Percentiles rank a stretch among this genome's conserved stretches.
Conservation (phyloP, 2,329 filamentous ascomycete genomes). For the Sporothrix luriei region DNA sequence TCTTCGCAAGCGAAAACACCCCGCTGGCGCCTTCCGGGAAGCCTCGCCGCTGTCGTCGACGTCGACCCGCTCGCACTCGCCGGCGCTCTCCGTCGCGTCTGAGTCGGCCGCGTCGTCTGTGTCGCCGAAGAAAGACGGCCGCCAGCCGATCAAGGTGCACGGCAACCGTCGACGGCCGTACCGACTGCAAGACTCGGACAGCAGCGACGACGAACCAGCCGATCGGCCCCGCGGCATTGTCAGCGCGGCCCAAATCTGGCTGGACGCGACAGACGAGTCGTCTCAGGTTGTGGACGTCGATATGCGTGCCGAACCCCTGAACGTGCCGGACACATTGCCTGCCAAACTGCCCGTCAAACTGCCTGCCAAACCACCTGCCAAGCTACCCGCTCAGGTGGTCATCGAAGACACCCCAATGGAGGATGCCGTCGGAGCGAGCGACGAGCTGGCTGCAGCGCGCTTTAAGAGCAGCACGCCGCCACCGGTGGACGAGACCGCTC, state of each 20-base stretch:
- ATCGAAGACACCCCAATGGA: neutral
- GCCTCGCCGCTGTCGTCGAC: neutral
- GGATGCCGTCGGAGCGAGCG: neutral
- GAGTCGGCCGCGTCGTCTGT: neutral
- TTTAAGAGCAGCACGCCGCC: neutral
- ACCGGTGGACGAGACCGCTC: neutral
- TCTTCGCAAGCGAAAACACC: slow-evolving; percentile 9
- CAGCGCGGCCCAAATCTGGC: neutral
- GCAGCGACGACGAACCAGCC: neutral
- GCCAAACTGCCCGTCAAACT: too few relatives aligned
- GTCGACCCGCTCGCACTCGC: slow-evolving; percentile 11
- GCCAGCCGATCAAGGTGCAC: neutral
- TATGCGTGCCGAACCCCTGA: neutral
- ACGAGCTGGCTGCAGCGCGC: neutral
- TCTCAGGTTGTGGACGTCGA: neutral
- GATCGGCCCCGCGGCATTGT: neutral
- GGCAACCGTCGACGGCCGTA: slow-evolving; percentile 15
- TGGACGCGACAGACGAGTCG: neutral
- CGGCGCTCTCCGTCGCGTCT: neutral
- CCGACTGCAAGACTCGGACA: slow-evolving; percentile 1
- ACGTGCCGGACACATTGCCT: neutral
- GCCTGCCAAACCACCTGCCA: too few relatives aligned
- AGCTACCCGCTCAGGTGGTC: neutral
- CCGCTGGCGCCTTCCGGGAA: slow-evolving; percentile 1
- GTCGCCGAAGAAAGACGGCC: neutral